These are phyloP conservation scores for Paracorniculantispora psalliotae DNA, from an alignment of 2,329 filamentous ascomycete species.

Conservation along the genomic window DNA sequence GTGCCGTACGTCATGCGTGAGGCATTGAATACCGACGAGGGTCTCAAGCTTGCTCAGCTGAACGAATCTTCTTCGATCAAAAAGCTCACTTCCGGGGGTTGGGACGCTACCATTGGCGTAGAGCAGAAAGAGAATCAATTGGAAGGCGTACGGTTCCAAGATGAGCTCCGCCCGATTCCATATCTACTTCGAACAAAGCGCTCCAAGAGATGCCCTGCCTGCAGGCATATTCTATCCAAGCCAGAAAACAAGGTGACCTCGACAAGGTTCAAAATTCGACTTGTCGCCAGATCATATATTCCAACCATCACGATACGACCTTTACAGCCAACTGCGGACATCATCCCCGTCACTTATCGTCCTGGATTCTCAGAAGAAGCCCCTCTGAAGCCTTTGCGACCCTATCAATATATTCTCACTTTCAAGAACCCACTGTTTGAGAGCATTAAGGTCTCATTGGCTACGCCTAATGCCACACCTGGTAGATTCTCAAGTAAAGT, in stretches of 20 bases:
- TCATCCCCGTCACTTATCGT: conserved; percentile 31
- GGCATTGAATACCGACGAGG: conserved; percentile 65
- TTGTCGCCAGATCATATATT: conserved; percentile 84
- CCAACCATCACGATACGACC: conserved; percentile 73
- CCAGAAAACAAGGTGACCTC: conserved; percentile 87
- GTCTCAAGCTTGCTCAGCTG: conserved; percentile 58
- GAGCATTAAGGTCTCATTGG: conserved; percentile 77
- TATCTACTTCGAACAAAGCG: conserved; percentile 85
- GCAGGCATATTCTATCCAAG: conserved; percentile 91
- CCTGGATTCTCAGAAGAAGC: conserved; percentile 27
- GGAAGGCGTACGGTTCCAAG: conserved; percentile 58
- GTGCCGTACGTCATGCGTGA: conserved; percentile 76
- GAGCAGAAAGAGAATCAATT: conserved; percentile 46
- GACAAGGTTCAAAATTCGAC: conserved; percentile 85
- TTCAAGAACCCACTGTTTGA: conserved; percentile 95
- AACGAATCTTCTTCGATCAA: conserved; percentile 59
- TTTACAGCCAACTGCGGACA: conserved; percentile 38
- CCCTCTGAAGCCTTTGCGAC: conserved; percentile 51
- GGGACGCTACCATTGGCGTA: conserved; percentile 54
- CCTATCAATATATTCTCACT: conserved; percentile 78
- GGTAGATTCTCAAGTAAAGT: conserved; percentile 73
- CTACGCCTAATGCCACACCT: conserved; percentile 74
- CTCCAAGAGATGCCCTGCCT: conserved; percentile 86
- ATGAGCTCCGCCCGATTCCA: conserved; percentile 75
- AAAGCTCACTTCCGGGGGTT: conserved; percentile 54